Conservation (phyloP, 768 basidiomycete genomes). For the Mycena vulgaris region DNA sequence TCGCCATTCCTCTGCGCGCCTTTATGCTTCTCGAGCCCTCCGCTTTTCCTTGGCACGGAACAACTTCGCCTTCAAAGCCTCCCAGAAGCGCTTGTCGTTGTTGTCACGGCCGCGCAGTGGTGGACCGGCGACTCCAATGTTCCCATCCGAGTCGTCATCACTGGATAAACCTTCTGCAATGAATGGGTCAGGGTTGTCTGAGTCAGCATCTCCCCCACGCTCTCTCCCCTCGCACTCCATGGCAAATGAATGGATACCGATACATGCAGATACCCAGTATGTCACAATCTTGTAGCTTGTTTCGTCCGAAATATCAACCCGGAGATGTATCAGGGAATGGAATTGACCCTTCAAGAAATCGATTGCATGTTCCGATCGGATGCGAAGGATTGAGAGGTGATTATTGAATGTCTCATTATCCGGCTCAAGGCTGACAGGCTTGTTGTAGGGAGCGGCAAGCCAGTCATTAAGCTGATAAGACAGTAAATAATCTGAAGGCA, state of each 20-base stretch:
- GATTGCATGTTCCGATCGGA: slow-evolving; percentile 22
- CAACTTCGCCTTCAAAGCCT: no score
- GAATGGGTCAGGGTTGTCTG: slow-evolving; percentile 16
- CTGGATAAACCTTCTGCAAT: slow-evolving; percentile 13
- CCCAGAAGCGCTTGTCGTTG: not conserved
- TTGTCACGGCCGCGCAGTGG: not conserved
- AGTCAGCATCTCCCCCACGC: slow-evolving; percentile 2
- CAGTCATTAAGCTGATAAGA: no score
- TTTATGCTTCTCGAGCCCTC: not conserved
- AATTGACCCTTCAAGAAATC: slow-evolving; percentile 23
- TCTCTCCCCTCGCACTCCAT: slow-evolving; percentile 42
- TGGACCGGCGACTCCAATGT: not conserved
- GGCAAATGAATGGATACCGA: slow-evolving; percentile 44
- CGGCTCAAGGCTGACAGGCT: no score
- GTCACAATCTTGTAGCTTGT: slow-evolving; percentile 41
- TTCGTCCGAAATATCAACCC: slow-evolving; percentile 12
- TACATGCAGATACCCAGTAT: slow-evolving; percentile 46
- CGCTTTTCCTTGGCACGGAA: slow-evolving; percentile 7
- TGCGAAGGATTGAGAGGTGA: slow-evolving; percentile 21
- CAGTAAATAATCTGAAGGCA: not conserved
- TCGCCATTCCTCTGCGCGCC: slow-evolving; percentile 4
- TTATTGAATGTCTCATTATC: slow-evolving; percentile 24
- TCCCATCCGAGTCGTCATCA: not conserved
- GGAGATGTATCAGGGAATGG: slow-evolving; percentile 24
- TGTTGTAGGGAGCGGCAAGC: no score